Evolutionary conservation across 306 rosid genomes (phyloP).

Genomic region (Begonia fuchsioides): DNA sequence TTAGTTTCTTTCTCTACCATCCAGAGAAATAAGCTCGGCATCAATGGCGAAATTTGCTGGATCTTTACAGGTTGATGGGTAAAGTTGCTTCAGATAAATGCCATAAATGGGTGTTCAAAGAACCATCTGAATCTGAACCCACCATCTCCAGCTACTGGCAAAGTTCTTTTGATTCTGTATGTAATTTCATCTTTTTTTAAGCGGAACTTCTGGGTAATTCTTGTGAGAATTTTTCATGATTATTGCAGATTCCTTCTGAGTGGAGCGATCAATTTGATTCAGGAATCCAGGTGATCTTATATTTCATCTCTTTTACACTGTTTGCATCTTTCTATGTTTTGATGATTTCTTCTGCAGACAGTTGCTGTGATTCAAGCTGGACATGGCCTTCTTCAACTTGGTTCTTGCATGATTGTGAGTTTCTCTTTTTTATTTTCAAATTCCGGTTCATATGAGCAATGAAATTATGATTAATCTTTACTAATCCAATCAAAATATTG

Average conservation of each 20-base stretch:
- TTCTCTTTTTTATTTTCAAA: not conserved
- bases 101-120: constrained; percentile 99
- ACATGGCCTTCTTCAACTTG: constrained; percentile 96
- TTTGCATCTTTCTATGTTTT: constrained; percentile 3
- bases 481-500: not conserved
- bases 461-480: too few relatives aligned
- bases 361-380: constrained; percentile 99
- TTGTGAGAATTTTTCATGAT: constrained; percentile 24
- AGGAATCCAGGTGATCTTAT: constrained; percentile 79
- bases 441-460: too few relatives aligned
- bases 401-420: constrained; percentile 97
- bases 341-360: constrained; percentile 34
- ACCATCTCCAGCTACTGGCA: constrained; percentile 98
- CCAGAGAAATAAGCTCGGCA: too few relatives aligned
- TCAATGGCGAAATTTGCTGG: not conserved
- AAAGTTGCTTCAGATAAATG: constrained; percentile 99
- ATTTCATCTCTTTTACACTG: constrained; percentile 9
- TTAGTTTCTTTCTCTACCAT: not conserved
- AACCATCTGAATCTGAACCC: constrained; percentile 92
- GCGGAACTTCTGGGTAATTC: constrained; percentile 2
- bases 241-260: constrained; percentile 94
- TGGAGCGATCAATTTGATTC: constrained; percentile 99
- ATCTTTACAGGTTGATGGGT: constrained; percentile 77
- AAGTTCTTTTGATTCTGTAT: constrained; percentile 97
- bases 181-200: too few relatives aligned